phyloP scores from a whole-genome alignment of 768 basidiomycete species.

The Auriscalpium microsporum region DNA sequence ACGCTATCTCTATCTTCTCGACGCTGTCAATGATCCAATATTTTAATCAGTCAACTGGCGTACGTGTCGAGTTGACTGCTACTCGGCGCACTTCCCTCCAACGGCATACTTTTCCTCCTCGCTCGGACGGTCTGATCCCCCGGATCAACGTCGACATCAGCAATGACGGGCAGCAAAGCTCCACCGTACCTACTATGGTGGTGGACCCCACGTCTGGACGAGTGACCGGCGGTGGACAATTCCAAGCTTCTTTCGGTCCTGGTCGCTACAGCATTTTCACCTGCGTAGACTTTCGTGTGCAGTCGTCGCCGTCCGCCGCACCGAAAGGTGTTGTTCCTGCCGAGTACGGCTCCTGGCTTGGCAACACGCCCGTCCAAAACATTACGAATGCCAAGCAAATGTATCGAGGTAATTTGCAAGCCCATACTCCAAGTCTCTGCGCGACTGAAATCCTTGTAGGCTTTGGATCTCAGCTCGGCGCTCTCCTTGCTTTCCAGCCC shows the following conservation, averaged over 20 bases:
- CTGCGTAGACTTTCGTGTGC: conserved; percentile 53
- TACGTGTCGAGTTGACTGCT: conserved; percentile 52
- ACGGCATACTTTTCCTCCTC: conserved; percentile 29
- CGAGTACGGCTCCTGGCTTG: conserved; percentile 50
- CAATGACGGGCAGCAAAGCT: conserved; percentile 50
- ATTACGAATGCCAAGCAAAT: conserved; percentile 38
- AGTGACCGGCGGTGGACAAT: conserved; percentile 31
- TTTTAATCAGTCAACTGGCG: conserved; percentile 36
- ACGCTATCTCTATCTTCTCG: conserved; percentile 5
- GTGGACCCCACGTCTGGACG: conserved; percentile 42
- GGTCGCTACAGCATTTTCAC: conserved; percentile 49
- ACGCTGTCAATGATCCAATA: not conserved
- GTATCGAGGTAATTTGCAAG: conserved; percentile 34
- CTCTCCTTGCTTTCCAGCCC: not conserved
- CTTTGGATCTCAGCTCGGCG: conserved; percentile 40
- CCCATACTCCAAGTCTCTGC: no score
- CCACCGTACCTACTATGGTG: conserved; percentile 37
- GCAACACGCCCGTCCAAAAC: conserved; percentile 38
- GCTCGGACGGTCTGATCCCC: conserved; percentile 23
- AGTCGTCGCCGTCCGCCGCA: conserved; percentile 23
- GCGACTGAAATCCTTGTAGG: conserved; percentile 22
- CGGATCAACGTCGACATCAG: conserved; percentile 54
- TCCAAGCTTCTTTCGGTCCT: conserved; percentile 51
- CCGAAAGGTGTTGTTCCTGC: conserved; percentile 23
- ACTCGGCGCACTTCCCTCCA: conserved; percentile 53